Base-by-base conservation (phyloP, 495 filamentous ascomycete species). In the Sporormia fimetaria region DNA sequence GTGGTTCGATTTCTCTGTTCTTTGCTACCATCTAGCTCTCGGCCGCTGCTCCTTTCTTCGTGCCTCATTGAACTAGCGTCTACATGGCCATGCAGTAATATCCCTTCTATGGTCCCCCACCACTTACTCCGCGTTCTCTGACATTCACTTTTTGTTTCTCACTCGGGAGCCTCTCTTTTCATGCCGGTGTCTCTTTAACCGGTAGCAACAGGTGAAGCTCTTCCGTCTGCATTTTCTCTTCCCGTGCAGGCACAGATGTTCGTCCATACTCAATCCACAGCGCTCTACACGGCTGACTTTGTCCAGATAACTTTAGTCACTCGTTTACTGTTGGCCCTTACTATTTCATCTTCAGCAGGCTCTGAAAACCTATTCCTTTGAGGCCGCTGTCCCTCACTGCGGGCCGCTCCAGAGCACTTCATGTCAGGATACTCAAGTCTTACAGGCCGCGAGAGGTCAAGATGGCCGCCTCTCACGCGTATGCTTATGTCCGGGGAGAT, bases 401-500 rank as follows among this genome's bases (percentile, higher is more conserved):
- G n/a, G n/a, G n/a, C n/a, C n/a, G n/a, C n/a, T n/a, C n/a, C n/a
- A n/a, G n/a, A n/a, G n/a, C n/a, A n/a, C n/a, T n/a, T 36, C 44
- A 54, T 54, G 51, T 54, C 51, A 3, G 21, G 17, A 17, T 42
- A 26, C 25, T 17, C 40, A 15, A 51, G 47, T 47, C 54, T 57
- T 30, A 48, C 47, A n/a, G 54, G 54, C 33, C 40, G 37, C 10
- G 54, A 57, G 45, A 40, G 57, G 40, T 59, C 57, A 28, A 42
- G 57, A 52, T 59, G 57, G 57, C 54, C 57, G 21, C 57, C 57
- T 11, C 46, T 59, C 26, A 59, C 57, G 6, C 50, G 54, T 7
- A 59, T 59, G 57, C 51, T 59, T 21, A 57, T 57, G 57, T 51
- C 57, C 11, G 57, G 57, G 3, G 79, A 82, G 63, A 78, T 82